Evolutionary conservation across 169 alveolate genomes (phyloP).

Genomic region (Miamiensis avidus): DNA sequence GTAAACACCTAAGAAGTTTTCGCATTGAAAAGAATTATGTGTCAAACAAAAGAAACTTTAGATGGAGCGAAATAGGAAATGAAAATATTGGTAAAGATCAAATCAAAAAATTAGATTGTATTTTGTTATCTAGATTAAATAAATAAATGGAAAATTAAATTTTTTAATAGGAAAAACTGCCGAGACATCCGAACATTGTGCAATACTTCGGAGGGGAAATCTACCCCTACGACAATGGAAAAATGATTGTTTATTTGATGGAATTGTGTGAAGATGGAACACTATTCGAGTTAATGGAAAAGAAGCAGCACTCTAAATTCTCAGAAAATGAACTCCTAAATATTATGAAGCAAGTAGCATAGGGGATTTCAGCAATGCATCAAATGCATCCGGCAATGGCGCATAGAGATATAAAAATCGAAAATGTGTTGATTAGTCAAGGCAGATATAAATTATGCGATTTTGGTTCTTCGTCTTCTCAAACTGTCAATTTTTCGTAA

Average conservation of each 20-base stretch:
- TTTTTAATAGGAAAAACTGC: slow-evolving; percentile 54
- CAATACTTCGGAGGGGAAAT: slow-evolving; percentile 49
- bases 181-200: slow-evolving; percentile 57
- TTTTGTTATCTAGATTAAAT: background rate
- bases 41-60: slow-evolving; percentile 6
- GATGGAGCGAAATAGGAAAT: slow-evolving; percentile 11
- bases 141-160: too few relatives aligned
- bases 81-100: slow-evolving; percentile 3
- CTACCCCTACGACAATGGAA: slow-evolving; percentile 27
- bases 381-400: slow-evolving; percentile 66
- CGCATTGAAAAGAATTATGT: slow-evolving; percentile 22
- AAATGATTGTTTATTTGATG: slow-evolving; percentile 60
- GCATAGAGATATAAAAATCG: slow-evolving; percentile 88
- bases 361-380: slow-evolving; percentile 74
- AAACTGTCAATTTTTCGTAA: slow-evolving; percentile 42
- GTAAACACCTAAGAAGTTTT: slow-evolving; percentile 20
- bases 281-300: slow-evolving; percentile 53
- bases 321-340: slow-evolving; percentile 47
- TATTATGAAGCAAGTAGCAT: slow-evolving; percentile 41
- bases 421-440: slow-evolving; percentile 71
- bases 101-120: too few relatives aligned
- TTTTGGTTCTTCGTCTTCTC: slow-evolving; percentile 84
- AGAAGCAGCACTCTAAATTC: slow-evolving; percentile 48
- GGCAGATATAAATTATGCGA: slow-evolving; percentile 88
- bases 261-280: slow-evolving; percentile 79